Base-by-base conservation (phyloP, 2,329 filamentous ascomycete genomes). In the Sporothrix mexicana region DNA sequence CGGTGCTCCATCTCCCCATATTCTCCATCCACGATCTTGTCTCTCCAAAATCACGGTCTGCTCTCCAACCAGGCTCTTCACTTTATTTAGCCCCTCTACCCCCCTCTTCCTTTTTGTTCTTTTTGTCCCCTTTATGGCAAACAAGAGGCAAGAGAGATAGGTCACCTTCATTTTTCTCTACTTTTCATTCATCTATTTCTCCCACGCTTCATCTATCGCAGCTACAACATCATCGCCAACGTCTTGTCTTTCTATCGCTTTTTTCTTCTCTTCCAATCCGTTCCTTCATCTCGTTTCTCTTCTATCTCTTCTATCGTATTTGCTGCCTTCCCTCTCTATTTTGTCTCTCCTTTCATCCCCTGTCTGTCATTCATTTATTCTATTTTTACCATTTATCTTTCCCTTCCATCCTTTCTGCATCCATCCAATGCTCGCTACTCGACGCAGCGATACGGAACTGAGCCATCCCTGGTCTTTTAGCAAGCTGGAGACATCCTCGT, bases 391-490 rank as follows among this genome's bases (percentile, higher is more conserved):
- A 10, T 43, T 13, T n/a, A 69, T 69, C 67, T 15, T 36, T 23
- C 20, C 51, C 53, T 53, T 68, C 15, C 23, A 51, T 3, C 13
- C 8, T 25, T 67, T 8, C 8, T n/a, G 1, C 45, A 3, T 30
- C 55, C 30, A 30, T 45, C 66, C 23, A 86, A 87, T 88, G 87
- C 85, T 88, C 79, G 85, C 86, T 82, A 84, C 86, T 78, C 85
- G 86, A 81, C 84, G 85, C 78, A 81, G 82, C 80, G 85, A 87
- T 75, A 81, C 85, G 78, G 85, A 88, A 79, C 83, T 85, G 80
- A 87, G 81, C 81, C 71, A 72, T 41, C 84, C 83, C 81, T 88
- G 87, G 87, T 84, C 84, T 76, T 83, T 83, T 76, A 84, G 81
- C 83, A 88, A 87, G 81, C 84, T 85, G 79, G 84, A 85, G 78